phyloP scores from a whole-genome alignment of 202 grass and related monocot genomes.

The Setaria viridis region DNA sequence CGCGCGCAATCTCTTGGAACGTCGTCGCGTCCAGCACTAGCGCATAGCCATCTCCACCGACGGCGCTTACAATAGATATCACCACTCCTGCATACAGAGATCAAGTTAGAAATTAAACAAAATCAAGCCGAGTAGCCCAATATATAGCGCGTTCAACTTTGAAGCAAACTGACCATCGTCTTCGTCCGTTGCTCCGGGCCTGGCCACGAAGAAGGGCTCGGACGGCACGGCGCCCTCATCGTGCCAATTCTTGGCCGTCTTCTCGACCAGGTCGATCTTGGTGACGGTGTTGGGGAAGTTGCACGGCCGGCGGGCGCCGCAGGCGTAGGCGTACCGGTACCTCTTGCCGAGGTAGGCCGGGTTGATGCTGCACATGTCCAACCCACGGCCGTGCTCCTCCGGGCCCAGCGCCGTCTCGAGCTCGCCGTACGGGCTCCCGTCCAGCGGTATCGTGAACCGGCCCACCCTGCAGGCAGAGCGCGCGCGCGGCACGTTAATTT shows the following conservation, averaged over 20 bases:
- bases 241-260: conserved; percentile 88
- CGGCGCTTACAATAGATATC: conserved; percentile 84
- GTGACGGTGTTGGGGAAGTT: conserved; percentile 97
- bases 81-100: conserved; percentile 59
- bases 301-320: conserved; percentile 87
- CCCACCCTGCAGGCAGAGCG: conserved; percentile 46
- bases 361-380: conserved; percentile 99
- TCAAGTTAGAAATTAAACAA: background rate
- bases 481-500: too few species aligned
- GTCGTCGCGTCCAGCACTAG: conserved; percentile 75
- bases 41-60: conserved; percentile 53
- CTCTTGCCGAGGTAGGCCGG: conserved; percentile 68
- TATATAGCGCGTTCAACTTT: conserved; percentile 6
- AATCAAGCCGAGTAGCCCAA: background rate
- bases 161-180: conserved; percentile 72
- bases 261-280: conserved; percentile 85
- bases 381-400: conserved; percentile 80
- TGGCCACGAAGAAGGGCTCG: conserved; percentile 86
- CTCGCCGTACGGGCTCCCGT: conserved; percentile 79
- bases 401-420: conserved; percentile 70
- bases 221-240: conserved; percentile 86
- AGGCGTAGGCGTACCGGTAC: conserved; percentile 88
- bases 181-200: conserved; percentile 74
- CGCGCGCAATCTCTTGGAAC: conserved; percentile 82
- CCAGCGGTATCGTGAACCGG: conserved; percentile 89